A percentile compares a stretch with the other conserved stretches of the same genome.
Evolutionary conservation across 2,329 filamentous ascomycete species (phyloP).

Genomic region (Chaetothyriales sp.): DNA sequence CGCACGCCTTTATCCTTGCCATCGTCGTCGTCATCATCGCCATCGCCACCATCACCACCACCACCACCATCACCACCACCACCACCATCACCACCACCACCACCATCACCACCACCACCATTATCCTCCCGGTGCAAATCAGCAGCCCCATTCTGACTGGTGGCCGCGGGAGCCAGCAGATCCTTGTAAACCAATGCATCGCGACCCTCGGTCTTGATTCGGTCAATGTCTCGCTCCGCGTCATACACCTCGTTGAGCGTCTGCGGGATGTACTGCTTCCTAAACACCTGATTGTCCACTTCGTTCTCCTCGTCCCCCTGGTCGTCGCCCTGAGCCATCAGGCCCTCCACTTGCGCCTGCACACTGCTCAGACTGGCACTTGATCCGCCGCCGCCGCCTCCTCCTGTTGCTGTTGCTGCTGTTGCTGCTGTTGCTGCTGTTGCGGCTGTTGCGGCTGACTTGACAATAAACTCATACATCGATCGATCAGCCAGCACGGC

Average conservation of each 20-base stretch:
- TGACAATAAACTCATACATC: constrained; percentile 74
- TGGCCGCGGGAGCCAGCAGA: constrained; percentile 47
- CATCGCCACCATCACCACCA: constrained; percentile 3
- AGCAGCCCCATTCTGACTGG: no score
- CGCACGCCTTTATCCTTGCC: constrained; percentile 27
- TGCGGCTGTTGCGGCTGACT: constrained; percentile 38
- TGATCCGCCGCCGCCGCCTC: not conserved
- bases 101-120: constrained; percentile 5
- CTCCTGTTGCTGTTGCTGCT: no score
- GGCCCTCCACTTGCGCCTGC: constrained; percentile 46
- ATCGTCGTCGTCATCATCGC: constrained; percentile 9
- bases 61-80: no score
- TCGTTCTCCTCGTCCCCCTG: constrained; percentile 46
- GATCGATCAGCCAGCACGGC: constrained; percentile 63
- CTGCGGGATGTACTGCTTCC: constrained; percentile 92
- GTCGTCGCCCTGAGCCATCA: constrained; percentile 47
- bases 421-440: no score
- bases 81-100: no score
- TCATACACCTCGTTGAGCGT: constrained; percentile 94
- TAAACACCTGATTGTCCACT: constrained; percentile 81
- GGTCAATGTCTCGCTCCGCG: constrained; percentile 76
- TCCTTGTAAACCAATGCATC: constrained; percentile 73
- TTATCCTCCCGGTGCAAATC: no score
- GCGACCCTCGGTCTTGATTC: constrained; percentile 58
- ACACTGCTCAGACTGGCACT: constrained; percentile 31